phyloP scores from a whole-genome alignment of 495 filamentous ascomycete species.

The Lophium mytilinum region DNA sequence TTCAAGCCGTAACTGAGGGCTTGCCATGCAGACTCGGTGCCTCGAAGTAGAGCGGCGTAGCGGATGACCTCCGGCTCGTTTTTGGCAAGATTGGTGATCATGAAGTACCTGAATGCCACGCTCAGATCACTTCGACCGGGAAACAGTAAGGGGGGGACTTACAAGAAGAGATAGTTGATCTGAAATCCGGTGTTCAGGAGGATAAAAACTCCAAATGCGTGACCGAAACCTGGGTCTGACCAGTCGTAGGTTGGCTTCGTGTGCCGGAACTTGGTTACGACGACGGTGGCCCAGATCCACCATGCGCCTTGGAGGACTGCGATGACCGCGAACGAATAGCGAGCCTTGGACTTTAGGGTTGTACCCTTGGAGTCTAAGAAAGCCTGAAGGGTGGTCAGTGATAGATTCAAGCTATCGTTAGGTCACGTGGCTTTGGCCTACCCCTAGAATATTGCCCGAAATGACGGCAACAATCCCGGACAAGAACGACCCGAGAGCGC shows the following conservation, averaged over 20 bases:
- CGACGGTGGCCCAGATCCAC: slow-evolving; percentile 55
- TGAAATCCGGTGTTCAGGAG: slow-evolving; percentile 54
- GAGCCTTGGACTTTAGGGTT: slow-evolving; percentile 39
- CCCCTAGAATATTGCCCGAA: slow-evolving; percentile 48
- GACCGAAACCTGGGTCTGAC: slow-evolving; percentile 46
- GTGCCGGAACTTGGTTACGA: slow-evolving; percentile 44
- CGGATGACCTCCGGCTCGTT: slow-evolving; percentile 50
- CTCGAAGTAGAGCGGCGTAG: slow-evolving; percentile 51
- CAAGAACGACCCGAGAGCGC: slow-evolving; percentile 55
- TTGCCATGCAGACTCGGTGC: slow-evolving; percentile 55
- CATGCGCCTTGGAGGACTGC: slow-evolving; percentile 47
- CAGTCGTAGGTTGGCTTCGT: slow-evolving; percentile 51
- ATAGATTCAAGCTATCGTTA: neutral
- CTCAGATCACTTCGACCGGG: slow-evolving; percentile 2
- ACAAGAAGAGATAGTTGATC: slow-evolving; percentile 57
- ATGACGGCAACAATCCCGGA: slow-evolving; percentile 52
- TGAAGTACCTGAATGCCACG: slow-evolving; percentile 44
- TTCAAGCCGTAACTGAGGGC: slow-evolving; percentile 54
- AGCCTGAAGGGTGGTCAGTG: neutral
- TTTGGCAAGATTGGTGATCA: slow-evolving; percentile 50
- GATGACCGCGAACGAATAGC: slow-evolving; percentile 40
- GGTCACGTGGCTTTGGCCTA: neutral
- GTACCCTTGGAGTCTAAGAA: slow-evolving; percentile 47
- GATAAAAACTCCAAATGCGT: slow-evolving; percentile 50
- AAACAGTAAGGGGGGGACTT: slow-evolving; percentile 14